Evolutionary conservation across 2,329 filamentous ascomycete genomes (phyloP), one percentile per base, ranked within the genome.

Genomic region (Colletotrichum australisinense): DNA sequence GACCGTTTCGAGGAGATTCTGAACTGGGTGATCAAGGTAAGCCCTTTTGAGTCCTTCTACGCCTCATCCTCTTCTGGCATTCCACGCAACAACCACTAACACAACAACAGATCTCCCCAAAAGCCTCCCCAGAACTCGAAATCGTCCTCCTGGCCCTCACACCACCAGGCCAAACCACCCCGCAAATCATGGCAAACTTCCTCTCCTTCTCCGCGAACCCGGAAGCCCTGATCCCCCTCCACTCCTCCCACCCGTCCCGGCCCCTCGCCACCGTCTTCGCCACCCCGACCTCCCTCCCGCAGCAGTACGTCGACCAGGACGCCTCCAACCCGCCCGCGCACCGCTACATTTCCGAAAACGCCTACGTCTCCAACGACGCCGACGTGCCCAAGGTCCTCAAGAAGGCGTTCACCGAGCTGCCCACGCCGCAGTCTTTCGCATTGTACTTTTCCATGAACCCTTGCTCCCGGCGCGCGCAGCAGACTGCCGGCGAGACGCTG

Each of bases 401-500:
- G 73, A 74, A 79, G 28, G 84, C 86, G 0, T 89, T 89, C 74
- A 86, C 83, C 0, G 85, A 83, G 0, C 78, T 89, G 32, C 88
- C 88, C 0, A 80, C 81, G 8, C 78, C 78, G 26, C 85, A 87
- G 76, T 80, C 84, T 1, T 87, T 85, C 60, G 79, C 86, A 1
- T 78, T 90, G 12, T 90, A 87, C 83, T 88, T 84, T 76, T 77
- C 84, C 11, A 89, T 90, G 87, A 81, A 80, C 35, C 88, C 88
- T 0, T 83, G 82, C 32, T 87, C 84, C 5, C 59, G 74, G 28
- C 28, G 70, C 16, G 14, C 11, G 59, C 65, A 73, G 30, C 42
- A 49, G 42, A 4, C 19, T 6, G 19, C 19, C 6, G 42, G 42
- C 42, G 42, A 49, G 19, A 49, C 57, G 32, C 9, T 55, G n/a